phyloP scores from a whole-genome alignment of 2,329 filamentous ascomycete species.

The Seiridium cupressi region DNA sequence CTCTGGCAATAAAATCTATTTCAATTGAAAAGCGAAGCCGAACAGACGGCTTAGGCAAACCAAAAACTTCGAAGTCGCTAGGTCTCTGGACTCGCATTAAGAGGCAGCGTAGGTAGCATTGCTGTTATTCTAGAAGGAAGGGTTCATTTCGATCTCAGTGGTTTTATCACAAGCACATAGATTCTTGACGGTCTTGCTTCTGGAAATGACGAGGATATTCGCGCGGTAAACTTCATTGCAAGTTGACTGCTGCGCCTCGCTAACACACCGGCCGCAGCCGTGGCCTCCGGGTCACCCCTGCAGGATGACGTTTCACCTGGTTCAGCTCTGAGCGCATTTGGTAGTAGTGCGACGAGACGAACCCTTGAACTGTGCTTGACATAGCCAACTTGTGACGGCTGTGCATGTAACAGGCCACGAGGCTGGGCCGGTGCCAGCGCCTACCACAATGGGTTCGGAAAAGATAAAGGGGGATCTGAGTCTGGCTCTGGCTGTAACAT shows the following conservation, averaged over 20 bases:
- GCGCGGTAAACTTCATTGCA: too few species aligned
- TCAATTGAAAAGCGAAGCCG: too few species aligned
- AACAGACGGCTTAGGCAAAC: too few species aligned
- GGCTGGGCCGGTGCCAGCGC: not conserved
- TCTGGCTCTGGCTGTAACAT: not conserved
- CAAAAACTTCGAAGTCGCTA: too few species aligned
- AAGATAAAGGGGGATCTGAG: not conserved
- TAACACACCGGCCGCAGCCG: not conserved
- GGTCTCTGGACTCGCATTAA: too few species aligned
- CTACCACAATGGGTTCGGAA: not conserved
- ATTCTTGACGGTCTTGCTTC: too few species aligned
- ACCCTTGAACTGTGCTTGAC: not conserved
- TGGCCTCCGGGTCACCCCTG: not conserved
- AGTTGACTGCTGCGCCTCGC: not conserved
- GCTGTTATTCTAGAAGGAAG: too few species aligned
- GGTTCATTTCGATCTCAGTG: too few species aligned
- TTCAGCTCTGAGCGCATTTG: not conserved
- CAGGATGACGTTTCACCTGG: not conserved
- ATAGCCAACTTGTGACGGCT: not conserved
- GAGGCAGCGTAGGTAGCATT: too few species aligned
- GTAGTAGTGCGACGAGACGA: not conserved
- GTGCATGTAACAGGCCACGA: not conserved
- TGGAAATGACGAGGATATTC: too few species aligned
- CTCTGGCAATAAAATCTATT: too few species aligned
- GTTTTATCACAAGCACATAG: too few species aligned